Evolutionary conservation across 1,284 basidiomycete genomes (phyloP).

Genomic region (Moniliella sp.): DNA sequence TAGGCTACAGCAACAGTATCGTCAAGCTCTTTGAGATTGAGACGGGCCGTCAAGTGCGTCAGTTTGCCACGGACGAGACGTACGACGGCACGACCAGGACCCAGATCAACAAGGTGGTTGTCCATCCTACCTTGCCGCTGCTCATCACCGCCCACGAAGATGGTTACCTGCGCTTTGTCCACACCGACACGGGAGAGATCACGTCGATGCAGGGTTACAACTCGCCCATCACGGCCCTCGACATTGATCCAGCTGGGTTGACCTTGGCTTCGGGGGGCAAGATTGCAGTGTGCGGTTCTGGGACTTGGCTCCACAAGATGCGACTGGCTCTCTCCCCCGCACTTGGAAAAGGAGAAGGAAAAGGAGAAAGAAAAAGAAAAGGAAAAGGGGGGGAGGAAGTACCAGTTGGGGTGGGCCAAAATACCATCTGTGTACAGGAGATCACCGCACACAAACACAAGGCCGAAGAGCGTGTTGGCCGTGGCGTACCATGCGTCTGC

Average conservation of each 20-base stretch:
- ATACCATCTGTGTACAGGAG: constrained; percentile 57
- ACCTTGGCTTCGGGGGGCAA: constrained; percentile 68
- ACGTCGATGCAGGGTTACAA: constrained; percentile 74
- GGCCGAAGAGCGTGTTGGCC: constrained; percentile 64
- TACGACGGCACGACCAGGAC: constrained; percentile 51
- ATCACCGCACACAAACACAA: constrained; percentile 60
- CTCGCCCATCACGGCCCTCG: constrained; percentile 69
- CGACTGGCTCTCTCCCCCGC: constrained; percentile 39
- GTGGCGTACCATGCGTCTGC: constrained; percentile 63
- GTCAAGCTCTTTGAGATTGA: constrained; percentile 78
- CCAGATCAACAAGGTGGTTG: constrained; percentile 70
- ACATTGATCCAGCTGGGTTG: constrained; percentile 65
- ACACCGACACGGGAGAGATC: constrained; percentile 57
- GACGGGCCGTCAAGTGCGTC: constrained; percentile 54
- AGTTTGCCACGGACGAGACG: constrained; percentile 47
- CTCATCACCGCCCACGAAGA: constrained; percentile 81
- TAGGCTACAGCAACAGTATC: constrained; percentile 69
- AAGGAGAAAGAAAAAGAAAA: background rate
- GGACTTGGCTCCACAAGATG: constrained; percentile 51
- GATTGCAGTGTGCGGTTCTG: constrained; percentile 86
- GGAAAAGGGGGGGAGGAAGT: background rate
- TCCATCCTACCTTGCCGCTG: constrained; percentile 70
- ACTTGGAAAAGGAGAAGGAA: constrained; percentile 2
- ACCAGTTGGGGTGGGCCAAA: constrained; percentile 4
- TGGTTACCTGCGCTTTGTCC: constrained; percentile 71